phyloP scores from a whole-genome alignment of 2,329 filamentous ascomycete species.

The Fusarium setosum region DNA sequence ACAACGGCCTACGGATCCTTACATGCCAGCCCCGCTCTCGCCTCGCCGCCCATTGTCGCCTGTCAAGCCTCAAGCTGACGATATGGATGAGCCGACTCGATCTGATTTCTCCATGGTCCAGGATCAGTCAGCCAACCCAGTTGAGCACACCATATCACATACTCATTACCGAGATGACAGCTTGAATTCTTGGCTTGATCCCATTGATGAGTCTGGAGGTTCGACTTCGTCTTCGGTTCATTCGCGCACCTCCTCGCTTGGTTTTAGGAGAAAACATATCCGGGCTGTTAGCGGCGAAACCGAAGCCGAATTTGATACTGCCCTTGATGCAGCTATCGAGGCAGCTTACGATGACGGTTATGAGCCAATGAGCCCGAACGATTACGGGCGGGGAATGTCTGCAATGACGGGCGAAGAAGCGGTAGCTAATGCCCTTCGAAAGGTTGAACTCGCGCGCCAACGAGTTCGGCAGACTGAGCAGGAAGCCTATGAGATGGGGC shows the following conservation, averaged over 20 bases:
- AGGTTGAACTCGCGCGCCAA: slow-evolving; percentile 81
- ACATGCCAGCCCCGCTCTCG: slow-evolving; percentile 78
- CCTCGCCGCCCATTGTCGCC: slow-evolving; percentile 68
- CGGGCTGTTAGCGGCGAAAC: slow-evolving; percentile 77
- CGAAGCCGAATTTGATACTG: slow-evolving; percentile 92
- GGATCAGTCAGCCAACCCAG: slow-evolving; percentile 12
- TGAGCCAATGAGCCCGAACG: slow-evolving; percentile 72
- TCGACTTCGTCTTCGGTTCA: slow-evolving; percentile 84
- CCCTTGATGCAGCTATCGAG: slow-evolving; percentile 93
- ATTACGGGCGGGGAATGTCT: slow-evolving; percentile 47
- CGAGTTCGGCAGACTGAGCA: slow-evolving; percentile 78
- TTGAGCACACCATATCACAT: slow-evolving; percentile 27
- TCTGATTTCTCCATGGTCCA: slow-evolving; percentile 48
- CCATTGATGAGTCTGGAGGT: slow-evolving; percentile 88
- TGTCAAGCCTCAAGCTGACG: slow-evolving; percentile 37
- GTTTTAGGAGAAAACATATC: slow-evolving; percentile 76
- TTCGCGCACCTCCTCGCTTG: slow-evolving; percentile 79
- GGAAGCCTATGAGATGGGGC: slow-evolving; percentile 61
- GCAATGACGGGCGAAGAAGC: slow-evolving; percentile 57
- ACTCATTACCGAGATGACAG: slow-evolving; percentile 70
- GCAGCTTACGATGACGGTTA: slow-evolving; percentile 94
- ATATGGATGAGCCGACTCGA: slow-evolving; percentile 44
- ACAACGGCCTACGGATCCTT: slow-evolving; percentile 65
- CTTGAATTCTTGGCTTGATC: slow-evolving; percentile 92
- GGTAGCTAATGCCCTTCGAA: slow-evolving; percentile 68